Conservation (phyloP, 768 basidiomycete genomes). For the Tricholoma sp. region DNA sequence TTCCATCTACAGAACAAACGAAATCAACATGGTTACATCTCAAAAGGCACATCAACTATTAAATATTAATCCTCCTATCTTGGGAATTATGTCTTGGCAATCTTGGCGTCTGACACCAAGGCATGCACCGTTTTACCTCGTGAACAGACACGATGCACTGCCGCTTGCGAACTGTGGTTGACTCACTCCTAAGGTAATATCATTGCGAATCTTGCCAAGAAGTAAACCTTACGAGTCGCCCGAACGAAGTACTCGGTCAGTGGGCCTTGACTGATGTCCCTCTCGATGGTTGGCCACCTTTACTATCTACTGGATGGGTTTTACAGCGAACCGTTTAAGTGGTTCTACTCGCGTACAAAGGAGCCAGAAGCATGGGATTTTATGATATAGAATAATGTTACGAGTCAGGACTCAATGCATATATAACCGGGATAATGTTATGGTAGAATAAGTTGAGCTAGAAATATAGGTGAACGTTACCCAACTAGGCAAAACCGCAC, state of each 20-base stretch:
- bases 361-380: no score
- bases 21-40: no score
- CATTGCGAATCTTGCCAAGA: neutral
- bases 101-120: no score
- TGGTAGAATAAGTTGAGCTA: neutral
- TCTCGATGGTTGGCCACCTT: neutral
- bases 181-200: neutral
- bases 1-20: no score
- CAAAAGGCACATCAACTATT: no score
- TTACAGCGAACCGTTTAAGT: neutral
- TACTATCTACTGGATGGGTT: neutral
- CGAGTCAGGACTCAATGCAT: neutral
- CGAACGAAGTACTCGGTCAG: neutral
- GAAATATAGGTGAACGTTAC: slow-evolving; percentile 14
- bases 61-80: no score
- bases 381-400: neutral
- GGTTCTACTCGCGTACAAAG: no score
- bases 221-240: no score
- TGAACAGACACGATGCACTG: neutral
- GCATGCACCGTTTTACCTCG: no score
- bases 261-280: neutral
- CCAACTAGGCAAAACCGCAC: slow-evolving; percentile 50
- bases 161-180: neutral
- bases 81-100: no score
- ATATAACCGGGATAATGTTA: neutral